Evolutionary conservation across 2,329 filamentous ascomycete species (phyloP), one percentile per base, ranked within the genome.

Genomic region (Penicillium paneum): DNA sequence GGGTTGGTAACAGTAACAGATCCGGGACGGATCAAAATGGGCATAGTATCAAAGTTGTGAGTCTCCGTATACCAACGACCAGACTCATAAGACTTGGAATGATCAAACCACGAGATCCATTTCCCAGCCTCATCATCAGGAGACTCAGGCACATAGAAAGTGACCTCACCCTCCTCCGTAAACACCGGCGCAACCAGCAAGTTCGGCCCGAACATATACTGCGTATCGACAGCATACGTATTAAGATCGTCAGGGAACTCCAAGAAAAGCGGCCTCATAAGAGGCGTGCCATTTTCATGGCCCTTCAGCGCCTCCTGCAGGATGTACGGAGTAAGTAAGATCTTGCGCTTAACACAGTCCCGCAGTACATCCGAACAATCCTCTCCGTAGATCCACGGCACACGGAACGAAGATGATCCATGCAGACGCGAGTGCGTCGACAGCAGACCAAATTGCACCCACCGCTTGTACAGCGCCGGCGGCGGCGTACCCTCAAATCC

Each of bases 361-460:
- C 79, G 62, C 69, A 88, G 73, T 64, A 89, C 77, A 51, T 79
- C 71, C 62, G 77, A 66, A 72, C 85, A 85, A 45, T 88, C 84
- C 55, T 81, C 72, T 62, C 89, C 87, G 56, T 89, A 84, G 40
- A 83, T 80, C 87, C 87, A 90, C 2, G 87, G 87, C n/a, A 90
- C 86, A 17, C 87, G 84, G 73, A 89, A 90, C 3, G 83, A 87
- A 56, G 78, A 82, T 47, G 83, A 86, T 2, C 87, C 87, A 67
- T 90, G 87, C 11, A 90, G 78, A 13, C 87, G 81, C 35, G 84
- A 88, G 70, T 90, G 87, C 10, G 82, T 83, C 61, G 85, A 89
- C 38, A 90, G 73, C 1, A 90, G 78, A 0, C 87, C 87, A 69
- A 90, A 89, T n/a, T 86, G 86, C 6, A 90, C 86, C 87, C 87